These are phyloP conservation scores for Lagenidium giganteum DNA, from an alignment of 352 stramenopile genomes.

Conservation along the genomic window DNA sequence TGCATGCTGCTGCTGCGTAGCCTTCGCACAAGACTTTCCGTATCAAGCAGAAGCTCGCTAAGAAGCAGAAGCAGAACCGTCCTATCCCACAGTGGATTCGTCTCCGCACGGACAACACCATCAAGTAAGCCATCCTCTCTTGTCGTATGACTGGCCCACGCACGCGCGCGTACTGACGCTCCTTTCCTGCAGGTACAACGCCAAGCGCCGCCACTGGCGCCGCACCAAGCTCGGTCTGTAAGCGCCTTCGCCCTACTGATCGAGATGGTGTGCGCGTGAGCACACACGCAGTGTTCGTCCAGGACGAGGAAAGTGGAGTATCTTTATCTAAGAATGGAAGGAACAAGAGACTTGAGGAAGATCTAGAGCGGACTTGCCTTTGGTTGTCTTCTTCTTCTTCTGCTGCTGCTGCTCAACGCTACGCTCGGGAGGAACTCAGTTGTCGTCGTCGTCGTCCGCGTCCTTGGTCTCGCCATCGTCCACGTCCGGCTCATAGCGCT, in stretches of 20 bases:
- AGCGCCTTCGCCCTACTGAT: slow-evolving; percentile 30
- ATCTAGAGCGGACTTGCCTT: neutral
- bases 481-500: slow-evolving; percentile 71
- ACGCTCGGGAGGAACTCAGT: slow-evolving; percentile 1
- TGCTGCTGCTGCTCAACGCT: neutral
- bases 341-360: slow-evolving; percentile 10
- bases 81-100: slow-evolving; percentile 99
- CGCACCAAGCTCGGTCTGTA: slow-evolving; percentile 99
- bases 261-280: slow-evolving; percentile 9
- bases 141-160: neutral
- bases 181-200: slow-evolving; percentile 92
- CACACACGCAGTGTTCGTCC: slow-evolving; percentile 12
- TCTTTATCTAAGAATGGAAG: too few species aligned
- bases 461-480: slow-evolving; percentile 49
- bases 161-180: neutral
- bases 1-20: slow-evolving; percentile 34
- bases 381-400: slow-evolving; percentile 2
- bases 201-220: slow-evolving; percentile 99
- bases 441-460: slow-evolving; percentile 42
- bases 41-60: slow-evolving; percentile 99
- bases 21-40: slow-evolving; percentile 99
- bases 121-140: slow-evolving; percentile 67
- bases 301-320: neutral
- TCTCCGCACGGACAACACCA: slow-evolving; percentile 98
- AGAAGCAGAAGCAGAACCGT: slow-evolving; percentile 99